Conservation (phyloP, 2,329 filamentous ascomycete genomes). For the Teratosphaeriaceae sp. region DNA sequence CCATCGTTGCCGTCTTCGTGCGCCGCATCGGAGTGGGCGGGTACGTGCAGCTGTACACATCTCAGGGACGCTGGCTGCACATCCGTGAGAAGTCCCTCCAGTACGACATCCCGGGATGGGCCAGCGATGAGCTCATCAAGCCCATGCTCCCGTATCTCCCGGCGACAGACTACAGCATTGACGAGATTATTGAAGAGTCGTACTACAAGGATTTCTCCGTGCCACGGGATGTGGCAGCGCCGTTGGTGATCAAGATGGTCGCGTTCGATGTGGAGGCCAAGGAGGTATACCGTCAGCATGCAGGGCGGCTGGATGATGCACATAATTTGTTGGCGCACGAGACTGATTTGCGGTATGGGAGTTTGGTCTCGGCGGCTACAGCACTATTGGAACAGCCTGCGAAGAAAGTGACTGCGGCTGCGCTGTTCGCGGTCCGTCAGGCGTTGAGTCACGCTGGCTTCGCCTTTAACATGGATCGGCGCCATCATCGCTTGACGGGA, state of each 20-base stretch:
- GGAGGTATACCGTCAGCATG: conserved; percentile 41
- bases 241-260: conserved; percentile 38
- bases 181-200: conserved; percentile 29
- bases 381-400: conserved; percentile 31
- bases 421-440: conserved; percentile 64
- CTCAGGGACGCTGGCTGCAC: conserved; percentile 45
- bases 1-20: conserved; percentile 45
- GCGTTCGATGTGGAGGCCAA: conserved; percentile 40
- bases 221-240: conserved; percentile 40
- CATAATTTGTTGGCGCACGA: conserved; percentile 41
- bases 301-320: conserved; percentile 42
- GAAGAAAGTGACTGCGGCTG: conserved; percentile 22
- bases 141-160: conserved; percentile 48
- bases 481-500: conserved; percentile 45
- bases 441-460: conserved; percentile 55
- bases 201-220: conserved; percentile 34
- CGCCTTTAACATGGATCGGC: conserved; percentile 51
- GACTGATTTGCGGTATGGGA: conserved; percentile 40
- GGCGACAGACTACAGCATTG: conserved; percentile 24
- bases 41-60: conserved; percentile 44
- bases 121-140: conserved; percentile 38
- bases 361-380: conserved; percentile 40
- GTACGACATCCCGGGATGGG: conserved; percentile 45
- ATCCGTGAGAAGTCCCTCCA: conserved; percentile 33
- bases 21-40: conserved; percentile 22